Conservation (phyloP, 306 rosid genomes). For the Lithocarpus polystachyus region DNA sequence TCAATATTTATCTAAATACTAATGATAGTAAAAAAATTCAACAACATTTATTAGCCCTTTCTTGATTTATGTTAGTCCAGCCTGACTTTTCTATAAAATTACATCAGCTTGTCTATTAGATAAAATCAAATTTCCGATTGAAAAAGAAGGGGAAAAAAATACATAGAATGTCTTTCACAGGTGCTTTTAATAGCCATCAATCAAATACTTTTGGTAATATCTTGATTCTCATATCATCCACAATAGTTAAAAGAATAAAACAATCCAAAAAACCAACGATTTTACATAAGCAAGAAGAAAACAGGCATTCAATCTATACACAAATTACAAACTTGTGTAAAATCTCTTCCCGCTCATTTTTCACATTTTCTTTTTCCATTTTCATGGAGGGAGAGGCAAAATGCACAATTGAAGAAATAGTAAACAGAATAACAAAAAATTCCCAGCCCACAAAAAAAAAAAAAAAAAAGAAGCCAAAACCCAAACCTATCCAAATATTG, state of each 20-base stretch:
- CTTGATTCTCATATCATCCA: no score
- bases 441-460: not conserved
- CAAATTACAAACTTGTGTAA: conserved; percentile 26
- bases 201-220: no score
- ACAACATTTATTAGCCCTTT: no score
- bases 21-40: no score
- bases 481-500: conserved; percentile 11
- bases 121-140: no score
- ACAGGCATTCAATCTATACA: conserved; percentile 18
- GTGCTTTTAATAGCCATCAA: no score
- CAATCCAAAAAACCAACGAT: not conserved
- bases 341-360: not conserved
- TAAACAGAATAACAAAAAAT: conserved; percentile 4
- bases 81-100: no score
- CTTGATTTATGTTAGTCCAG: no score
- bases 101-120: no score
- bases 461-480: not conserved
- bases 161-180: no score
- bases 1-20: no score
- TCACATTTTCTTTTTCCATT: not conserved
- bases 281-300: conserved; percentile 10
- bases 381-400: conserved; percentile 2
- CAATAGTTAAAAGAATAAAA: not conserved
- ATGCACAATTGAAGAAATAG: conserved; percentile 20
- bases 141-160: no score